Conservation (phyloP, 768 basidiomycete species). For the Leucocoprinus leucothites region DNA sequence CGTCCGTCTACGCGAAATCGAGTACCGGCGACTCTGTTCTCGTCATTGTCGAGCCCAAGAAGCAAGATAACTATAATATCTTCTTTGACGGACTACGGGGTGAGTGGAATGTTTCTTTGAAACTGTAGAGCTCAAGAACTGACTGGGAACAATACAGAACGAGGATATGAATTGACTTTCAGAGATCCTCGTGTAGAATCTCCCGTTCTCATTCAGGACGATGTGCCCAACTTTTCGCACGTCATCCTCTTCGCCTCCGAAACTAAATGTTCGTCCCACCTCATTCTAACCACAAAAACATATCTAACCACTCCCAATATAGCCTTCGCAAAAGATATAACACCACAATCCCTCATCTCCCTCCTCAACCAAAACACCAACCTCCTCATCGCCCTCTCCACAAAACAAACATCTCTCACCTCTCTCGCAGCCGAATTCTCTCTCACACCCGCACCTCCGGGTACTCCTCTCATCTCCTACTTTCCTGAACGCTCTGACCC, state of each 20-base stretch:
- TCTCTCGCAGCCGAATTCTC: constrained; percentile 90
- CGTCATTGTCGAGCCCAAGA: constrained; percentile 73
- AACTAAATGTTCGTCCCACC: constrained; percentile 65
- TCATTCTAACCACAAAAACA: background rate
- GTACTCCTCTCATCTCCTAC: constrained; percentile 81
- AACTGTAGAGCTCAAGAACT: background rate
- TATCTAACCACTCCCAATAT: constrained; percentile 9
- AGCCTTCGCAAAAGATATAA: constrained; percentile 75
- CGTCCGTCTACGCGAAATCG: constrained; percentile 54
- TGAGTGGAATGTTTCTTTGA: constrained; percentile 25
- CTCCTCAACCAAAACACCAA: constrained; percentile 74
- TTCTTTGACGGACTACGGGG: constrained; percentile 82
- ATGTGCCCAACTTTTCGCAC: constrained; percentile 75
- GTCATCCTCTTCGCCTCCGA: constrained; percentile 85
- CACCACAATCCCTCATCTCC: constrained; percentile 74
- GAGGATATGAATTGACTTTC: constrained; percentile 87
- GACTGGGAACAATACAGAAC: constrained; percentile 38
- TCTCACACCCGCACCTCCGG: constrained; percentile 82
- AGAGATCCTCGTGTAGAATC: constrained; percentile 74
- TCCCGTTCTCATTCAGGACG: constrained; percentile 66
- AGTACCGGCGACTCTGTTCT: constrained; percentile 81
- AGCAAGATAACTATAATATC: constrained; percentile 72
- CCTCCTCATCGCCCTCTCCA: constrained; percentile 78
- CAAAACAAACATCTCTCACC: constrained; percentile 69
- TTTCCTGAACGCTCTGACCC: constrained; percentile 73